Base-by-base conservation (phyloP, 495 filamentous ascomycete species). In the Penicillium verhagenii region DNA sequence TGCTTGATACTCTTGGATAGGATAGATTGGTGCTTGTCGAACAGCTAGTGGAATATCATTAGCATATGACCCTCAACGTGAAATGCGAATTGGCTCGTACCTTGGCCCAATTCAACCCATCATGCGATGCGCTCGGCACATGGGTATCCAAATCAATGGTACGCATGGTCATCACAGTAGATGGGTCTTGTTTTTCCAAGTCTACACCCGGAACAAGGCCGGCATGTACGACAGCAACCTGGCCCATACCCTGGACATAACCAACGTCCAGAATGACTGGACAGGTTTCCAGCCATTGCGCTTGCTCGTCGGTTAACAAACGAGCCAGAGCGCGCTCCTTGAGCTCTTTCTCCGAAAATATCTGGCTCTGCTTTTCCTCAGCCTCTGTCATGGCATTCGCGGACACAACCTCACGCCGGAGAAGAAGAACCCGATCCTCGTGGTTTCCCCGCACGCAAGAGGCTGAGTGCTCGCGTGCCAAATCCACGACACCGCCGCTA, bases 401-500 rank as follows among this genome's bases (percentile, higher is more conserved):
- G 28, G 59, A 56, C 31, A 67, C 52, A 53, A 77, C 65, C 39
- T 81, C 70, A 24, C 72, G 72, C 13, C 79, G 71, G 11, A 79
- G 65, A 5, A 82, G 73, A 18, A 96, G 74, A 11, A 96, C 78
- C 9, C 84, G 79, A 62, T 98, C 91, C 64, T 98, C 94, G 69
- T 97, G 92, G 72, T 98, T 97, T 13, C 94, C 94, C 23, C 94
- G 84, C 1, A 97, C 91, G 52, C 82, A 89, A 26, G 85, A 86
- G 3, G 93, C 93, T 14, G 78, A 79, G 23, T 89, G 68, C 13
- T 77, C 65, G 53, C 86, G 85, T 10, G 86, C 89, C 14, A 91
- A 70, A 51, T 90, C 82, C 25, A 98, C 77, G 0, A 96, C 91
- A 25, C 89, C 90, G 1, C 72, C 46, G 51, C 88, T 92, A 64